Evolutionary conservation across 495 filamentous ascomycete species (phyloP).

Genomic region (Bacidia gigantensis): DNA sequence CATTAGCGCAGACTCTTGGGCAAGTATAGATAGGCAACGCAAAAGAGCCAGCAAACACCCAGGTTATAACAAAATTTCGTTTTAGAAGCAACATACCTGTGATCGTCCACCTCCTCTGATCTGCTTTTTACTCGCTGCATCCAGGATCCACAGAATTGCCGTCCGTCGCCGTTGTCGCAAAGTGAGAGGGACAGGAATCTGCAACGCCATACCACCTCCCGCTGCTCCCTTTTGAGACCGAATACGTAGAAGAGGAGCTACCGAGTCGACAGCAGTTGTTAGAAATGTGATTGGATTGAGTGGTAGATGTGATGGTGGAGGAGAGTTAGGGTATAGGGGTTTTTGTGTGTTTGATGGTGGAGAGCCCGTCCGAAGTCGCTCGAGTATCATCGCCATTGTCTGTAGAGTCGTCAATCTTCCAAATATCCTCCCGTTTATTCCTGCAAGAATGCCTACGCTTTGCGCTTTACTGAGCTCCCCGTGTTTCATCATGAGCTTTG

Average conservation of each 20-base stretch:
- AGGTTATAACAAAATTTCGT: too few species aligned
- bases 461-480: conserved; percentile 76
- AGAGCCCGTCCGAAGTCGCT: conserved; percentile 71
- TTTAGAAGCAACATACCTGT: too few species aligned
- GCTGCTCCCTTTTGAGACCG: conserved; percentile 59
- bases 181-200: conserved; percentile 64
- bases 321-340: conserved; percentile 58
- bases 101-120: conserved; percentile 45
- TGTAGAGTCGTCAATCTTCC: conserved; percentile 22
- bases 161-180: conserved; percentile 59
- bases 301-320: conserved; percentile 59
- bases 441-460: conserved; percentile 41
- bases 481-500: conserved; percentile 77
- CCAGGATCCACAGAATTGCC: conserved; percentile 80
- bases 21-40: too few species aligned
- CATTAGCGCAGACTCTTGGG: too few species aligned
- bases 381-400: conserved; percentile 77
- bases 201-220: conserved; percentile 73
- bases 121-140: conserved; percentile 57
- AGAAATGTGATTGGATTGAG: conserved; percentile 68
- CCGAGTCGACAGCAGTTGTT: conserved; percentile 81
- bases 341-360: conserved; percentile 56
- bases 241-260: conserved; percentile 79
- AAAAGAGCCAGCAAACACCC: too few species aligned
- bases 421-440: background rate